A percentile compares a stretch with the other conserved stretches of the same genome.
Conservation (phyloP, 1,284 basidiomycete genomes). For the Leccinum brunneo-olivaceum region DNA sequence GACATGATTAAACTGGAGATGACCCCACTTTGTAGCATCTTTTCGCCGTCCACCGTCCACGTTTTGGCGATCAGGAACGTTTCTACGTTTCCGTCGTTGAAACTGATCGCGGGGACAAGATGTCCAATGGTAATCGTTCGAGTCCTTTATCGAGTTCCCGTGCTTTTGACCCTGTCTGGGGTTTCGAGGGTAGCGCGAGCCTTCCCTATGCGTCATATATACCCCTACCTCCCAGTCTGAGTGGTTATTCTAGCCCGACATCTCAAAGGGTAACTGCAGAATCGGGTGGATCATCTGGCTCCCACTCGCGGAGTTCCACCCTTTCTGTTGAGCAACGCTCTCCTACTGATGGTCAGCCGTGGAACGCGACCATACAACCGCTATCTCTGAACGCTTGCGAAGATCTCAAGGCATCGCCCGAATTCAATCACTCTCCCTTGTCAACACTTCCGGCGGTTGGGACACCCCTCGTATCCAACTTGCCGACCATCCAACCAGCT, state of each 20-base stretch:
- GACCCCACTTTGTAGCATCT: constrained; percentile 19
- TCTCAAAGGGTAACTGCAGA: constrained; percentile 22
- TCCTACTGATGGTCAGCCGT: constrained; percentile 18
- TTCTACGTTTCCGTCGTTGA: neutral
- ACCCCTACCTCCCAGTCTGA: constrained; percentile 27
- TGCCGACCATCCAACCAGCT: constrained; percentile 10
- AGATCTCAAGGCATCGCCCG: constrained; percentile 13
- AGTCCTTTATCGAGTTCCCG: constrained; percentile 8
- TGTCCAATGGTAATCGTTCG: constrained; percentile 1
- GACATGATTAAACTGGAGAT: constrained; percentile 1
- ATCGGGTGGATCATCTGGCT: constrained; percentile 12
- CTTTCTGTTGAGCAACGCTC: constrained; percentile 28
- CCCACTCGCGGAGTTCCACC: constrained; percentile 30
- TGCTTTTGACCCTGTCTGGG: constrained; percentile 24
- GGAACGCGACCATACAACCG: constrained; percentile 11
- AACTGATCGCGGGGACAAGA: constrained; percentile 4
- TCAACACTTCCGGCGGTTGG: constrained; percentile 28
- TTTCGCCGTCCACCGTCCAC: constrained; percentile 24
- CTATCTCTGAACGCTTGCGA: constrained; percentile 8
- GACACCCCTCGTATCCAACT: constrained; percentile 22
- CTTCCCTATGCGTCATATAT: constrained; percentile 26
- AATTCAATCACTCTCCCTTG: constrained; percentile 29
- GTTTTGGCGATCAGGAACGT: constrained; percentile 9
- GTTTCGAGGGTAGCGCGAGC: constrained; percentile 20
- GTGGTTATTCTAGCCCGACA: constrained; percentile 26